Base-by-base conservation (phyloP, 2,329 filamentous ascomycete genomes). In the Parafenestella ontariensis region DNA sequence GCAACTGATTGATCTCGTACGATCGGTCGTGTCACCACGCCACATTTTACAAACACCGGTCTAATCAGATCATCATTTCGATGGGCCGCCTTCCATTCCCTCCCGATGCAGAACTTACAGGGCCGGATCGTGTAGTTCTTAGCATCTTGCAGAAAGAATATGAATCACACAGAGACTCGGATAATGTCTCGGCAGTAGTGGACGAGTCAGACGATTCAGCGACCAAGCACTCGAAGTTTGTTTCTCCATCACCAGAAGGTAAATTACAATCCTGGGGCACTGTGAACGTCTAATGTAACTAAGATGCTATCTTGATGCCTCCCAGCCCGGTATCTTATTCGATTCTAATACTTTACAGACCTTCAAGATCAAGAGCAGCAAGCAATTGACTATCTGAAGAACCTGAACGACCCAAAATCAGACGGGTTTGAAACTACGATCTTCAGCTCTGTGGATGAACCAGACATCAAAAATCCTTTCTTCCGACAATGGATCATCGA, bases 371-470 rank as follows among this genome's bases (percentile, higher is more conserved):
- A 62, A 21, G 62, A 69, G 41, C 64, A 71, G 49, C 67, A 71
- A 51, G 74, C 77, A 10, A 76, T 83, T 46, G 66, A 77, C 15
- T 74, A 73, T n/a, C 68, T 85, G 44, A 75, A 79, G 56, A 76
- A 76, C 23, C 68, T 83, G 43, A 86, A 85, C 64, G 73, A 85
- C 60, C 78, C 80, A 10, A 72, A 73, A 2, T 72, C 77, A 53
- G 58, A 75, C n/a, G 64, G 73, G 15, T 86, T 86, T 62, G 78
- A 83, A 55, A 81, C 82, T n/a, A 85, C 83, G 13, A 76, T 86
- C 26, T 84, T 85, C 61, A 76, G 80, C 39, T 75, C 77, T 18
- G 81, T 80, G 76, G 84, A 87, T 61, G 74, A 78, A 26, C 75
- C 78, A 29, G 73, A 81, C 52, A 74, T 85, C 42, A 69, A 74